Base-by-base conservation (phyloP, 129 eudicot genomes). In the Apium graveolens region DNA sequence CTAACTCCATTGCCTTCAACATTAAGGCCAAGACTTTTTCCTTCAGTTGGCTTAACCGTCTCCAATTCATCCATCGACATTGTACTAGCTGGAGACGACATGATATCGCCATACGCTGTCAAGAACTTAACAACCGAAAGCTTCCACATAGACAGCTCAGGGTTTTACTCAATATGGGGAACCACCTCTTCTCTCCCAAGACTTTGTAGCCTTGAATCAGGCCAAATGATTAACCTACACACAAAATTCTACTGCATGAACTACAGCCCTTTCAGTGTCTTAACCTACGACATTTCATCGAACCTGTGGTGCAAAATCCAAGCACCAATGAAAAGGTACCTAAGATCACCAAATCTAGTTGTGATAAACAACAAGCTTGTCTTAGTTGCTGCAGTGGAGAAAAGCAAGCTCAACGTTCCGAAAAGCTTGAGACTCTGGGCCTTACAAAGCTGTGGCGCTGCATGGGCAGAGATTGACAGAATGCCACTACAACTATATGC, bases 61-160 rank as follows among this genome's bases (percentile, higher is more conserved):
- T 82, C 98, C 14, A 81, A 80, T 84, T 79, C 98, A 1, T 91
- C 98, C 20, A 87, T 91, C 0, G 96, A 91, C 76, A 51, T 94
- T 2, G 82, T 82, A 43, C 86, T 94, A 2, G 97, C 97, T 0
- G 98, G 98, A 1, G 98, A 94, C 18, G 98, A 94, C 81, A 39
- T 94, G 71, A 91, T 94, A 82, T 94, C 98, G 17, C 98, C 98
- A 5, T 94, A 88, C 26, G 98, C 98, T 2, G 98, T 94, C 70
- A 94, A 94, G 78, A 94, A 94, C 73, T 73, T 94, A 12, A 94
- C 93, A 3, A 86, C 96, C 0, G 98, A 94, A 51, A 91, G 92
- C 89, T 94, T 94, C 76, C 97, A 91, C 76, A 84, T 94, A 7
- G 97, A 94, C 80, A 81, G 76, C 0, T 85, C 89, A 38, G 98